Conservation (phyloP, 192 early-diverging fungal species). For the Podila minutissima region DNA sequence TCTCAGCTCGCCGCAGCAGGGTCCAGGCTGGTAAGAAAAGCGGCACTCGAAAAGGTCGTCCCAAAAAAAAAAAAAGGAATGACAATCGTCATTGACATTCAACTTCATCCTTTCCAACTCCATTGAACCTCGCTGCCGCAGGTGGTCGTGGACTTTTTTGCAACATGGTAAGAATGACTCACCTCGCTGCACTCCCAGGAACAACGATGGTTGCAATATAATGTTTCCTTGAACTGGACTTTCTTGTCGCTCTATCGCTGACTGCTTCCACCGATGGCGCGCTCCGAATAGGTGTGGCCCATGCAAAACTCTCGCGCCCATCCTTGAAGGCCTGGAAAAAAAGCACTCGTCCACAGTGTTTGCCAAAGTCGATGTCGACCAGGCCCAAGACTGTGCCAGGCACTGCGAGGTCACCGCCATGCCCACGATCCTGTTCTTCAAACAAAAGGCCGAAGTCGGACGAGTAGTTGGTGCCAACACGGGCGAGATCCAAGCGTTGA, state of each 20-base stretch:
- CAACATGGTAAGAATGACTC: constrained; percentile 24
- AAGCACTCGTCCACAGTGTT: constrained; percentile 37
- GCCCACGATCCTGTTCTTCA: constrained; percentile 46
- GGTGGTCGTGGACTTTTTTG: constrained; percentile 52
- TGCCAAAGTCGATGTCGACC: constrained; percentile 43
- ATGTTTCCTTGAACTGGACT: not conserved
- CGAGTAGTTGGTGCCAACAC: constrained; percentile 37
- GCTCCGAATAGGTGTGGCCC: constrained; percentile 23
- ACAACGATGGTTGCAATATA: not conserved
- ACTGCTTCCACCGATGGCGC: not conserved
- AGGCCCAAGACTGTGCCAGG: constrained; percentile 21
- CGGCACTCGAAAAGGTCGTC: not conserved
- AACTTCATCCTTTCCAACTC: not conserved
- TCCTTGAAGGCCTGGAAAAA: constrained; percentile 36
- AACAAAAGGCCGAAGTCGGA: constrained; percentile 17
- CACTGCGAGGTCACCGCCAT: constrained; percentile 29
- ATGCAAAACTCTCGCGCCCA: constrained; percentile 35
- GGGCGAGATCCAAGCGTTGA: constrained; percentile 27
- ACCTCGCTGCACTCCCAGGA: too few species aligned
- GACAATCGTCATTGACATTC: not conserved
- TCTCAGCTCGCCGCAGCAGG: constrained; percentile 29
- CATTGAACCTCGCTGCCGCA: not conserved
- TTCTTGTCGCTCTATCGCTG: not conserved
- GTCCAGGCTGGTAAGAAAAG: constrained; percentile 20
- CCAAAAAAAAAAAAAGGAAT: too few species aligned